These are phyloP conservation scores for Cucumis hystrix DNA, from an alignment of 306 rosid genomes.

Conservation along the genomic window DNA sequence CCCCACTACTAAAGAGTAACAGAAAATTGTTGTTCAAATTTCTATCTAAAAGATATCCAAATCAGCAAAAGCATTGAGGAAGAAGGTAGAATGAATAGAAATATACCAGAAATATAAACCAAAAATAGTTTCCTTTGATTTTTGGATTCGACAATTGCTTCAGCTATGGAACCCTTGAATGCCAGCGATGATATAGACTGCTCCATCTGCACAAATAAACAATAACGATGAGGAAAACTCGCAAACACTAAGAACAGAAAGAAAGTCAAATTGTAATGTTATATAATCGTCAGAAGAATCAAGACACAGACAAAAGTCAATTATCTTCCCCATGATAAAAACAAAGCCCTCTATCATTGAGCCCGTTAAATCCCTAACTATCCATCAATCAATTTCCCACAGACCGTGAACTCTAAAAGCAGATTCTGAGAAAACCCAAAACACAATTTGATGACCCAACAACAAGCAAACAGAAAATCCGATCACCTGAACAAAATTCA, in stretches of 20 bases:
- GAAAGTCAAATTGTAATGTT: too few species aligned
- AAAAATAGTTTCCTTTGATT: constrained; percentile 46
- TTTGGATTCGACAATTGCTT: constrained; percentile 45
- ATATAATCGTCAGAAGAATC: not conserved
- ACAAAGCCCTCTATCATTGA: not conserved
- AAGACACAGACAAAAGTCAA: not conserved
- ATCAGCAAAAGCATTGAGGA: not conserved
- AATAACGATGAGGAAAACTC: not conserved
- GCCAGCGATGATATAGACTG: constrained; percentile 25
- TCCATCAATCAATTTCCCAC: not conserved
- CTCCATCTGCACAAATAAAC: constrained; percentile 23
- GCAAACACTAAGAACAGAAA: not conserved
- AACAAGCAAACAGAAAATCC: not conserved
- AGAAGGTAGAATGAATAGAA: not conserved
- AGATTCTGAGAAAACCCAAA: not conserved
- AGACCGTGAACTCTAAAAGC: not conserved
- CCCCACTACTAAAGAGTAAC: not conserved
- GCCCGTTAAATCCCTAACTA: not conserved
- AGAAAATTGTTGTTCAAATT: not conserved
- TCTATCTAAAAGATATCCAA: not conserved
- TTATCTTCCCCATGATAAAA: not conserved
- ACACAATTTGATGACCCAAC: not conserved
- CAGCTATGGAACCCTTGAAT: constrained; percentile 34
- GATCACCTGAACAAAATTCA: constrained; percentile 1
- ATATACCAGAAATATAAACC: constrained; percentile 38